phyloP scores from a whole-genome alignment of 345 rosid genomes.

The Hibiscus syriacus region DNA sequence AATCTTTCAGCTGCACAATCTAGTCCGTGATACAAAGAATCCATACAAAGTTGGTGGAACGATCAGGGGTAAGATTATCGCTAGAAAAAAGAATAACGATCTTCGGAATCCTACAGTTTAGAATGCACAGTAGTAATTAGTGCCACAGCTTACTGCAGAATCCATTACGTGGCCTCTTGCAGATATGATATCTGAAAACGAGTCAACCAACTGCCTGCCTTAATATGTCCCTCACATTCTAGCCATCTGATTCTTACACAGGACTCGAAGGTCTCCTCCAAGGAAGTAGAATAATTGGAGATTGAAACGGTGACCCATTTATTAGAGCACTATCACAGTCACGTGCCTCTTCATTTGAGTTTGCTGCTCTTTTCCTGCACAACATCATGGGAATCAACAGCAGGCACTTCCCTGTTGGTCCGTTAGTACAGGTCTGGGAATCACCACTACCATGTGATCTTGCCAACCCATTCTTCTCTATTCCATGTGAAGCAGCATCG shows the following conservation, averaged over 20 bases:
- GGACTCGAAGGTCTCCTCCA: slow-evolving; percentile 76
- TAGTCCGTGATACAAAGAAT: slow-evolving; percentile 22
- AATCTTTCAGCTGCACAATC: slow-evolving; percentile 27
- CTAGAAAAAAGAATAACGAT: slow-evolving; percentile 20
- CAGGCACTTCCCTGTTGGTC: slow-evolving; percentile 45
- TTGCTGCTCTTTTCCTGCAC: slow-evolving; percentile 54
- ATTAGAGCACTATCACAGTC: slow-evolving; percentile 81
- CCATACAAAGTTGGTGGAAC: slow-evolving; percentile 27
- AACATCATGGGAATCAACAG: slow-evolving; percentile 52
- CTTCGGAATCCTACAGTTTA: slow-evolving; percentile 16
- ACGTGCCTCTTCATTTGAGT: slow-evolving; percentile 52
- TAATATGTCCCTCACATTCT: slow-evolving; percentile 72
- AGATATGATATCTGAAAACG: slow-evolving; percentile 68
- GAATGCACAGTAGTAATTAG: slow-evolving; percentile 21
- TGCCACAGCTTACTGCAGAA: slow-evolving; percentile 60
- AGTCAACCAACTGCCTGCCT: slow-evolving; percentile 79
- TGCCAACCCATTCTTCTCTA: slow-evolving; percentile 46
- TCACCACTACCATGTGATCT: slow-evolving; percentile 60
- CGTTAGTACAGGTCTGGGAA: slow-evolving; percentile 38
- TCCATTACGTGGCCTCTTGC: slow-evolving; percentile 60
- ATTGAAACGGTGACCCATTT: slow-evolving; percentile 53
- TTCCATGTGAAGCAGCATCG: slow-evolving; percentile 65
- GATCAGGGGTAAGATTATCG: slow-evolving; percentile 21
- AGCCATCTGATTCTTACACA: slow-evolving; percentile 83
- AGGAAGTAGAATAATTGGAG: slow-evolving; percentile 36